Evolutionary conservation across 257 asterid genomes (phyloP).

Genomic region (Anisodus acutangulus): DNA sequence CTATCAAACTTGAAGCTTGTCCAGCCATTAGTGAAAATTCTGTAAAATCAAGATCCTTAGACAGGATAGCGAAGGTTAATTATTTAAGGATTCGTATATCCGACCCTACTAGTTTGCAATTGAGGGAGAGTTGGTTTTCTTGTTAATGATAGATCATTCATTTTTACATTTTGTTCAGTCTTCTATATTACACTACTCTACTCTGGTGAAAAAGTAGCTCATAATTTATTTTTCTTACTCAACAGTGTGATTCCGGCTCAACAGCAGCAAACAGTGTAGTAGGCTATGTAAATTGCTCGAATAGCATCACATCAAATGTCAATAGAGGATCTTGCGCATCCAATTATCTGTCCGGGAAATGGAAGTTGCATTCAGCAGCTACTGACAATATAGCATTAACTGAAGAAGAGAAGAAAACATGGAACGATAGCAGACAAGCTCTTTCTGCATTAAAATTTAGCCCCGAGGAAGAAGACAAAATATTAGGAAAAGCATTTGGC

Average conservation of each 20-base stretch:
- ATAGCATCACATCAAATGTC: slow-evolving; percentile 31
- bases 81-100: neutral
- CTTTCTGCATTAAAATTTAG: slow-evolving; percentile 57
- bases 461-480: slow-evolving; percentile 65
- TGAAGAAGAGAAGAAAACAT: slow-evolving; percentile 63
- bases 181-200: neutral
- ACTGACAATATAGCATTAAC: slow-evolving; percentile 45
- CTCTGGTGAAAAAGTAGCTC: neutral
- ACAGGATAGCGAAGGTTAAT: neutral
- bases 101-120: neutral
- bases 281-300: slow-evolving; percentile 35
- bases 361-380: slow-evolving; percentile 62
- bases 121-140: neutral
- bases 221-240: slow-evolving; percentile 19
- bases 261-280: slow-evolving; percentile 36
- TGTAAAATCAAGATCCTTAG: neutral
- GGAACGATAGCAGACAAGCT: slow-evolving; percentile 78
- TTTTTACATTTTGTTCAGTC: neutral
- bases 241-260: slow-evolving; percentile 54
- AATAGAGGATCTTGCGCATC: slow-evolving; percentile 23
- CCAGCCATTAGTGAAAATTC: neutral
- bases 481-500: slow-evolving; percentile 91
- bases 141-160: neutral
- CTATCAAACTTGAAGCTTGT: neutral
- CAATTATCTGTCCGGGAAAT: slow-evolving; percentile 42